Conservation (phyloP, 2,329 filamentous ascomycete species). For the Claviceps maximensis region DNA sequence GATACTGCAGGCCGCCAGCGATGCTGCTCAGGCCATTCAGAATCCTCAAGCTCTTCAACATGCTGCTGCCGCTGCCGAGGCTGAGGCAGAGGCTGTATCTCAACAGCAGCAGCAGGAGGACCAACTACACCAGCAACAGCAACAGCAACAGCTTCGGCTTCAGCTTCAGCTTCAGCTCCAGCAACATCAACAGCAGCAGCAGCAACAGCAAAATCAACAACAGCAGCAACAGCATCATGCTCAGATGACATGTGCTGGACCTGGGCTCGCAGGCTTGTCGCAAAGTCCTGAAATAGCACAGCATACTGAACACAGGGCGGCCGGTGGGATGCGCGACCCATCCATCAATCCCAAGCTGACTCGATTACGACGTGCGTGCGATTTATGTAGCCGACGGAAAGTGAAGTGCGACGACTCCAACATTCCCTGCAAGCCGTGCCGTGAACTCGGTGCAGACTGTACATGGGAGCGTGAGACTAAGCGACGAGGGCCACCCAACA, state of each 20-base stretch:
- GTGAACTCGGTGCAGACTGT: constrained; percentile 43
- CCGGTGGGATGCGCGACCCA: constrained; percentile 23
- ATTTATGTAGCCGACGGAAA: constrained; percentile 49
- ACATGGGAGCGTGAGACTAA: constrained; percentile 45
- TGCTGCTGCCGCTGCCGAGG: constrained; percentile 24
- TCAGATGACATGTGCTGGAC: not conserved
- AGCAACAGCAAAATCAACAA: constrained; percentile 7
- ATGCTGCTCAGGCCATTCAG: constrained; percentile 27
- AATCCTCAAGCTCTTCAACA: constrained; percentile 26
- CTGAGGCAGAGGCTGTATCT: constrained; percentile 19
- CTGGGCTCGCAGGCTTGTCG: not conserved
- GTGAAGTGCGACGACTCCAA: constrained; percentile 46
- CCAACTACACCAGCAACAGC: constrained; percentile 8
- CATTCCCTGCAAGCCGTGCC: constrained; percentile 43
- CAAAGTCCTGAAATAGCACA: constrained; percentile 2
- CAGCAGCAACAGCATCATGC: constrained; percentile 3
- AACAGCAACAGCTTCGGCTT: constrained; percentile 3
- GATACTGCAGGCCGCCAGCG: constrained; percentile 31
- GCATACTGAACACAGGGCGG: constrained; percentile 6
- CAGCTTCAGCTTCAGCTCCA: too few relatives aligned
- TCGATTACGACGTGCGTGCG: constrained; percentile 43
- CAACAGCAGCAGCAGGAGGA: constrained; percentile 4
- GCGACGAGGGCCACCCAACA: constrained; percentile 45
- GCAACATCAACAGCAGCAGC: constrained; percentile 4
- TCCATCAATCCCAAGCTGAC: constrained; percentile 38